Percentiles rank a stretch among this genome's conserved stretches.
Evolutionary conservation across 31 red algal species (phyloP).

Genomic region (Porphyra umbilicalis): DNA sequence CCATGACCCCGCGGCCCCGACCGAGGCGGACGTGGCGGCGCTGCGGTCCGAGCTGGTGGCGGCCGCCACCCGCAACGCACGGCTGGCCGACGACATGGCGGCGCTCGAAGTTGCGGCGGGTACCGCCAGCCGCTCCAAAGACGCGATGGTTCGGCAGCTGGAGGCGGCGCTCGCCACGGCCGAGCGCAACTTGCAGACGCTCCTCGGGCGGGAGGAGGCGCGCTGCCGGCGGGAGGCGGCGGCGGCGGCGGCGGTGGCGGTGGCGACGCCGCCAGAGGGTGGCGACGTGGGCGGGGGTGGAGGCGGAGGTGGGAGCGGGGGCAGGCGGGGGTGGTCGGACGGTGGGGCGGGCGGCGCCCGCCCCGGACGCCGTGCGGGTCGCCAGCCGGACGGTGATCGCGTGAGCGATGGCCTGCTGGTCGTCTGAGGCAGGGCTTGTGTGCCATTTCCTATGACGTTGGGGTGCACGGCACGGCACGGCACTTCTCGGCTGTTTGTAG

Average conservation of each 20-base stretch:
- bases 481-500: too few relatives aligned
- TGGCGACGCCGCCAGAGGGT: neutral
- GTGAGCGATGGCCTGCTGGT: too few relatives aligned
- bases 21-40: slow-evolving; percentile 20
- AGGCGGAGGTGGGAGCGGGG: neutral
- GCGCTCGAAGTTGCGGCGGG: slow-evolving; percentile 39
- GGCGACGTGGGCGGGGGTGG: neutral
- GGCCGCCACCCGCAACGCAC: slow-evolving; percentile 10
- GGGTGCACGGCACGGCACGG: too few relatives aligned
- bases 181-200: slow-evolving; percentile 37
- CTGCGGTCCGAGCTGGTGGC: neutral
- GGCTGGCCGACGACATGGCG: slow-evolving; percentile 32
- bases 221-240: neutral
- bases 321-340: neutral
- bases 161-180: slow-evolving; percentile 50
- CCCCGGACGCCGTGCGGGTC: neutral
- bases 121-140: slow-evolving; percentile 42
- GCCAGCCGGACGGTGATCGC: neutral
- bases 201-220: slow-evolving; percentile 18
- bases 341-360: neutral
- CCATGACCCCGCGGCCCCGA: slow-evolving; percentile 15
- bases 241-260: neutral
- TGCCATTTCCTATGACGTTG: too few relatives aligned
- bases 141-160: slow-evolving; percentile 69
- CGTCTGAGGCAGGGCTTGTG: too few relatives aligned